Evolutionary conservation across 1,284 basidiomycete species (phyloP).

Genomic region (Singerocomus rubriflavus): DNA sequence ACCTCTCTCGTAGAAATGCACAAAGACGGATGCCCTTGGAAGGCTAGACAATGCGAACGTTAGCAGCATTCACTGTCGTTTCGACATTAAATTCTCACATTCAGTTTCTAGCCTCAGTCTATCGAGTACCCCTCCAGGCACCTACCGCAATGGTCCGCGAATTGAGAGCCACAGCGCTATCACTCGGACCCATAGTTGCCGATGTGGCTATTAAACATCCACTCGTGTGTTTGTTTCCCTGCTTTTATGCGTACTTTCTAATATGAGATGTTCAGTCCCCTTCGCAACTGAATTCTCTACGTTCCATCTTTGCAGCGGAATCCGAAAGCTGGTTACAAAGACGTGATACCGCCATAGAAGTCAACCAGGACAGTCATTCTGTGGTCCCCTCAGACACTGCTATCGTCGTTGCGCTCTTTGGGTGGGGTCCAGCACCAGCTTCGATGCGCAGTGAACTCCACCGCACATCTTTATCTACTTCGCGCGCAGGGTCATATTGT

Average conservation of each 20-base stretch:
- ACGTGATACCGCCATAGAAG: conserved; percentile 9
- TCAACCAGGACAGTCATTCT: conserved; percentile 7
- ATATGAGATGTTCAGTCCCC: conserved; percentile 36
- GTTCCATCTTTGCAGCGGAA: conserved; percentile 33
- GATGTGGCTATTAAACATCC: conserved; percentile 67
- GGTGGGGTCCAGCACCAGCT: conserved; percentile 59
- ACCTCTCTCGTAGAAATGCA: conserved; percentile 61
- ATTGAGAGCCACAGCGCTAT: conserved; percentile 52
- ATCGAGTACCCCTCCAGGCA: conserved; percentile 67
- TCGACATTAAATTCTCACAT: conserved; percentile 3
- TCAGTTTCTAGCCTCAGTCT: conserved; percentile 56
- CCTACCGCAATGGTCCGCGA: conserved; percentile 58
- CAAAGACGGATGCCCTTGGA: conserved; percentile 81
- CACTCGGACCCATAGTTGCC: conserved; percentile 50
- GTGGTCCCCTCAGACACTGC: conserved; percentile 46
- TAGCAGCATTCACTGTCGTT: conserved; percentile 14
- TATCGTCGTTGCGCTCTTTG: conserved; percentile 63
- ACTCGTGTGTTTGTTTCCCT: conserved; percentile 44
- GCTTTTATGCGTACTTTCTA: not conserved
- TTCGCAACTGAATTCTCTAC: conserved; percentile 44
- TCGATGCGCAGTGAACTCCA: conserved; percentile 33
- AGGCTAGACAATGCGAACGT: conserved; percentile 74
- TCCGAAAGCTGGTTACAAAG: conserved; percentile 10
- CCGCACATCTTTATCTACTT: conserved; percentile 37
- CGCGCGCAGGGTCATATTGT: conserved; percentile 39